A percentile compares a stretch with the other conserved stretches of the same genome.
These are phyloP conservation scores for Lactarius quietus DNA, from an alignment of 768 basidiomycete species.

Conservation along the genomic window DNA sequence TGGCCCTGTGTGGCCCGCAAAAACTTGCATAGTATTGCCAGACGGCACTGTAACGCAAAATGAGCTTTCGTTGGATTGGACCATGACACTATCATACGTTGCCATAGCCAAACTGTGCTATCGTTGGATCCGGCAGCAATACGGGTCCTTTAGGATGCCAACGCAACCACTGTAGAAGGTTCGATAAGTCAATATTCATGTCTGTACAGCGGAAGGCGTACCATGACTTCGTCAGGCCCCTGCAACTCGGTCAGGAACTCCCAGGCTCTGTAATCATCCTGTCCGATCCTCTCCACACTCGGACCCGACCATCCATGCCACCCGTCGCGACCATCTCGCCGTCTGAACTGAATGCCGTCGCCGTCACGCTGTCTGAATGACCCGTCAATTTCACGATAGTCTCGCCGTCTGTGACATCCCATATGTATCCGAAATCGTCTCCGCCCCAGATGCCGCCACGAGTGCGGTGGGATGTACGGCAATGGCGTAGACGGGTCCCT, in stretches of 20 bases:
- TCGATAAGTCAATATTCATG: conserved; percentile 11
- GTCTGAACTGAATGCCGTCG: conserved; percentile 75
- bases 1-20: conserved; percentile 83
- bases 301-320: conserved; percentile 95
- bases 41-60: conserved; percentile 68
- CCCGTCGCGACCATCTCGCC: conserved; percentile 94
- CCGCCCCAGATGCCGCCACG: conserved; percentile 92
- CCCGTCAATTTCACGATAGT: conserved; percentile 82
- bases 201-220: conserved; percentile 34
- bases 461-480: conserved; percentile 79
- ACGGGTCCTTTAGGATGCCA: conserved; percentile 96
- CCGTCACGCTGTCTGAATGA: conserved; percentile 88
- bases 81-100: conserved; percentile 54
- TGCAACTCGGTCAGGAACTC: conserved; percentile 92
- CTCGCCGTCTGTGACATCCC: conserved; percentile 81
- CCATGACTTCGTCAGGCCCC: conserved; percentile 95
- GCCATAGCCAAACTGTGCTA: conserved; percentile 95
- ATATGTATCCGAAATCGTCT: conserved; percentile 93
- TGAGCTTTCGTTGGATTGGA: conserved; percentile 2
- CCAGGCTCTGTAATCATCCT: conserved; percentile 74
- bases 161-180: conserved; percentile 67
- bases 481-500: conserved; percentile 77
- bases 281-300: conserved; percentile 88
- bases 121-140: conserved; percentile 89
- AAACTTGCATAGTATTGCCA: conserved; percentile 93